Evolutionary conservation across 2,329 filamentous ascomycete species (phyloP).

Genomic region (Leptographium radiaticola): DNA sequence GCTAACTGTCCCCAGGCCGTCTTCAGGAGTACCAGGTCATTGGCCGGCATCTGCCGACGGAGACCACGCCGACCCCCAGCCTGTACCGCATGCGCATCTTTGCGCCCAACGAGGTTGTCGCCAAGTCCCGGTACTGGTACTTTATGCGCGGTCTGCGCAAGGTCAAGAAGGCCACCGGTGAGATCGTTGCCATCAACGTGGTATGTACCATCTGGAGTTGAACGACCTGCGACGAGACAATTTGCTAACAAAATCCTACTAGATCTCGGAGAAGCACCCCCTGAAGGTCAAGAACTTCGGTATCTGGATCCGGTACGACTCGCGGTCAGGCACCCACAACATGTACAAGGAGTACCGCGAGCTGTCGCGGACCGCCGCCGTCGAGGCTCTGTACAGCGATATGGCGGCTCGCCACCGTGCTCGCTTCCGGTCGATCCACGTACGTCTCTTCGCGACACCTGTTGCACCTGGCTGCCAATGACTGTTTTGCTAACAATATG

Average conservation of each 20-base stretch:
- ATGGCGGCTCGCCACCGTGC: constrained; percentile 98
- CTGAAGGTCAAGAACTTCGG: constrained; percentile 99
- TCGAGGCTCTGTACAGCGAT: constrained; percentile 96
- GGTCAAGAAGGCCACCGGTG: constrained; percentile 99
- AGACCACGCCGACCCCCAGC: constrained; percentile 92
- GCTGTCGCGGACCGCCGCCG: constrained; percentile 89
- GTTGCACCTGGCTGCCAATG: constrained; percentile 9
- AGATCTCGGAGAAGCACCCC: constrained; percentile 99
- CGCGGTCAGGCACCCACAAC: constrained; percentile 99
- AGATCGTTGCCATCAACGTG: constrained; percentile 95
- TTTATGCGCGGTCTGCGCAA: constrained; percentile 98
- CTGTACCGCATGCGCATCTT: constrained; percentile 99
- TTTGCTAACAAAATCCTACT: neutral
- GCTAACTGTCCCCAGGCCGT: constrained; percentile 55
- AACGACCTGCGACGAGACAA: neutral
- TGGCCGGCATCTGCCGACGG: constrained; percentile 95
- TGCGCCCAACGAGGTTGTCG: constrained; percentile 92
- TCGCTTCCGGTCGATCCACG: constrained; percentile 96
- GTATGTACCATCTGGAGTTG: constrained; percentile 40
- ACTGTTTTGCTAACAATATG: constrained; percentile 6
- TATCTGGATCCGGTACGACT: constrained; percentile 99
- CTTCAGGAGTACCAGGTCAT: constrained; percentile 99
- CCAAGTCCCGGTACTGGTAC: constrained; percentile 99
- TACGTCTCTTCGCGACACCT: constrained; percentile 37
- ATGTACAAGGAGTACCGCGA: constrained; percentile 99